Base-by-base conservation (phyloP, 768 basidiomycete species). In the Termitomyces sp. region DNA sequence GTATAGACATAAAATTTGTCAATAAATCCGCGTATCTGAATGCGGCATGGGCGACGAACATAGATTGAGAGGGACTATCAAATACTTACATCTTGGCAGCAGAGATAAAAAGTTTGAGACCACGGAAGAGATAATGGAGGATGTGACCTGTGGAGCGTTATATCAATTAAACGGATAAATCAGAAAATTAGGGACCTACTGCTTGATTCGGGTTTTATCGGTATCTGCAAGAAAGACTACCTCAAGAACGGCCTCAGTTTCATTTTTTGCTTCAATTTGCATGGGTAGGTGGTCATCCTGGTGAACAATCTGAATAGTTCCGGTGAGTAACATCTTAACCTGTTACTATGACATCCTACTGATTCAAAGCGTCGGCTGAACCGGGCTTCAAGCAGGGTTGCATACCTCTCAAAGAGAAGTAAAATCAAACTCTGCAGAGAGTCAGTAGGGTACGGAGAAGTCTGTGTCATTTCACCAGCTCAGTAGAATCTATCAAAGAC, bases 1-100 rank as follows among this genome's bases (percentile, higher is more conserved):
- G 95, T 86, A 70, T 98, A 99, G 23, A 92, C 87, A 68, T 98
- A 96, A 75, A 97, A 98, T 64, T 92, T 93, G 63, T 95, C 90
- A 38, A 97, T 90, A 66, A 96, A 98, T 27, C 59, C 63, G 12
- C 62, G 59, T 54, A 66, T 65, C 63, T 65, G 19, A 31, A 19
- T 29, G 19, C 23, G 34, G 17, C 8, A 38, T 60, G 51, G 59
- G 43, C 27, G 17, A 45, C 16, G 53, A 27, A 9, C 16, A 31
- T 32, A 21, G 27, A 3, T 16, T 47, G 25, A 5, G 3, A 41
- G 8, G 52, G 52, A 40, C 35, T n/a, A 59, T 14, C n/a, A 11
- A 19, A 56, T 34, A 59, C 78, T n/a, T 69, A 92, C 92, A 66
- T 91, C 85, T 76, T 92, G 89, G 68, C 96, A 98, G 65, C 92